Conservation (phyloP, 164 flowering plant genomes). For the Pachysandra terminalis region DNA sequence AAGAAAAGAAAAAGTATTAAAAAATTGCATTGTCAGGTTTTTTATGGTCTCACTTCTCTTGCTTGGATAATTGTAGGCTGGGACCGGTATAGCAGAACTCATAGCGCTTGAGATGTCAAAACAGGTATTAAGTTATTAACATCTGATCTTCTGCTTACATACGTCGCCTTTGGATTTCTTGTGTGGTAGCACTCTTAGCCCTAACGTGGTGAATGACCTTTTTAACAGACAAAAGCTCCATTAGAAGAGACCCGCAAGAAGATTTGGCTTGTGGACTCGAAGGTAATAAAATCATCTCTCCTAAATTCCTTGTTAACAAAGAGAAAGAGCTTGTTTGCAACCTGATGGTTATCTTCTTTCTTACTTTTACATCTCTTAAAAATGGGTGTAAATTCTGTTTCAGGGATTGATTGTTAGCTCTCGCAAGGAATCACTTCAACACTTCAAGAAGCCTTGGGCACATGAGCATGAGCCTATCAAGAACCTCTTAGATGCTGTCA, state of each 20-base stretch:
- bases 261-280: slow-evolving; percentile 95
- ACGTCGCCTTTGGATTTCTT: background rate
- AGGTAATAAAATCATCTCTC: slow-evolving; percentile 37
- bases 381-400: background rate
- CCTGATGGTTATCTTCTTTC: background rate
- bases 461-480: slow-evolving; percentile 71
- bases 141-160: background rate
- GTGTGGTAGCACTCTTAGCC: background rate
- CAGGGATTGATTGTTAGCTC: slow-evolving; percentile 73
- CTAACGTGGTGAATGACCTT: background rate
- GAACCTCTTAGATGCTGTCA: slow-evolving; percentile 52
- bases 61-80: slow-evolving; percentile 57
- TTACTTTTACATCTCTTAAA: background rate
- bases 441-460: slow-evolving; percentile 87
- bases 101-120: slow-evolving; percentile 85
- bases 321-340: background rate
- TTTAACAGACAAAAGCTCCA: slow-evolving; percentile 63
- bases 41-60: slow-evolving; percentile 6
- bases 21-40: background rate
- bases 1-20: no score
- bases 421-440: slow-evolving; percentile 65
- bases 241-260: slow-evolving; percentile 77
- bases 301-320: background rate
- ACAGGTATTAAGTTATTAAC: slow-evolving; percentile 48
- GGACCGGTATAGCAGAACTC: slow-evolving; percentile 94